Evolutionary conservation across 2,329 filamentous ascomycete genomes (phyloP), one percentile per base, ranked within the genome.

Genomic region (Sporothrix variecibatus): DNA sequence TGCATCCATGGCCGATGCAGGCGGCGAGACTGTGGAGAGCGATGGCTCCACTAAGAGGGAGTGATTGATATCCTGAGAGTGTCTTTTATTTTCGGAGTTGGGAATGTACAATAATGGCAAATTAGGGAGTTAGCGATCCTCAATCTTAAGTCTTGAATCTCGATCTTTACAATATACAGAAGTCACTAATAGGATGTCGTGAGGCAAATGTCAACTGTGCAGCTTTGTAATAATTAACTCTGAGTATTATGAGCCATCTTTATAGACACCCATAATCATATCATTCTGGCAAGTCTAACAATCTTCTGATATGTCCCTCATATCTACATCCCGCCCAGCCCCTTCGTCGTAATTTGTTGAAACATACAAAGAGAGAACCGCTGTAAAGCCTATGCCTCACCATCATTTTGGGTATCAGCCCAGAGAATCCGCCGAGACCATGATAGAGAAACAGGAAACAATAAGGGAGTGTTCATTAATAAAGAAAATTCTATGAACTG

Each of bases 1-100:
- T 31, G 62, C 71, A 4, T 23, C 60, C 12, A 76, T 76, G 75
- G 71, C 60, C 2, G 75, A 74, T 64, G 70, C 69, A 4, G 74
- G 34, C 0, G 70, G 38, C 6, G 65, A 38, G 15, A 34, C 70
- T 26, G 58, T 53, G 6, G 15, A 23, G 3, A 34, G 68, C 20
- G 28, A 12, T 4, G 34, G 60, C 3, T 51, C n/a, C 11, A 65
- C 11, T 20, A 49, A 60, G 38, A 20, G 43, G 6, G 49, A 15
- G 38, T 58, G 38, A 46, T 67, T 46, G 38, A 67, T 46, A 46
- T 67, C 38, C 62, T 23, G 9, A 26, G 4, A 58, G 31, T 28
- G 2, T 4, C 3, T 58, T 20, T 53, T 38, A 4, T 12, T 12
- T 3, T 31, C 7, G 46, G 34, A 34, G 49, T 53, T 43, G 34